Evolutionary conservation across 176 grass and related monocot species (phyloP).

Genomic region (Bolboschoenus planiculmis): DNA sequence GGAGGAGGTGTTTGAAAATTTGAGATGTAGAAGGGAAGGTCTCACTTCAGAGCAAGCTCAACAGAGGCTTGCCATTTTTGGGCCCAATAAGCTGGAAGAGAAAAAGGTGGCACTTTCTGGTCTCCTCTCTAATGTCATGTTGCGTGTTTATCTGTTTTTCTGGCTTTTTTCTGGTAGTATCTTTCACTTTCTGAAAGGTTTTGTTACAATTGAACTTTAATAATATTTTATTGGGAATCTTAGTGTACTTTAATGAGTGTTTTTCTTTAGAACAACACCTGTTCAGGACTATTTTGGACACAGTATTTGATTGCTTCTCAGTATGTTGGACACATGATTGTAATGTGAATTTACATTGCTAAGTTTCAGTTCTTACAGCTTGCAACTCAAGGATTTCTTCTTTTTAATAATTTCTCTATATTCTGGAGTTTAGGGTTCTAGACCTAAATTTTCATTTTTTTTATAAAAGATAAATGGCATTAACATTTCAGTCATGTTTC

Average conservation of each 20-base stretch:
- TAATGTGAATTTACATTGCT: not conserved
- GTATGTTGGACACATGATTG: not conserved
- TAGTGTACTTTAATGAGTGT: not conserved
- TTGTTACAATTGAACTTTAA: not conserved
- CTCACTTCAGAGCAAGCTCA: conserved; percentile 56
- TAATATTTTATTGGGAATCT: not conserved
- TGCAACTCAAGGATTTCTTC: not conserved
- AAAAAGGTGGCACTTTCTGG: conserved; percentile 43
- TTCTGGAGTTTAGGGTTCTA: not conserved
- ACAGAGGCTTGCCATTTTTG: conserved; percentile 62
- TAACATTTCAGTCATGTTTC: not conserved
- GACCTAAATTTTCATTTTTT: not conserved
- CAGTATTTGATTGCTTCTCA: not conserved
- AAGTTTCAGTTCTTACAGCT: not conserved
- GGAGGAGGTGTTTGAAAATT: conserved; percentile 82
- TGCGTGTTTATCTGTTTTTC: not conserved
- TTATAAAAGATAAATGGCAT: not conserved
- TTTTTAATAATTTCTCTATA: not conserved
- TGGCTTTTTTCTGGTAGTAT: not conserved
- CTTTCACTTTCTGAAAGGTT: not conserved
- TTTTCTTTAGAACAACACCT: not conserved
- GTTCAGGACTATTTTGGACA: not conserved
- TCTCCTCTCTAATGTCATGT: not conserved
- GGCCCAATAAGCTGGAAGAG: conserved; percentile 84
- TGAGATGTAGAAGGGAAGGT: conserved; percentile 61